These are phyloP conservation scores for Catharanthus roseus DNA, from an alignment of 257 asterid genomes.

Conservation along the genomic window DNA sequence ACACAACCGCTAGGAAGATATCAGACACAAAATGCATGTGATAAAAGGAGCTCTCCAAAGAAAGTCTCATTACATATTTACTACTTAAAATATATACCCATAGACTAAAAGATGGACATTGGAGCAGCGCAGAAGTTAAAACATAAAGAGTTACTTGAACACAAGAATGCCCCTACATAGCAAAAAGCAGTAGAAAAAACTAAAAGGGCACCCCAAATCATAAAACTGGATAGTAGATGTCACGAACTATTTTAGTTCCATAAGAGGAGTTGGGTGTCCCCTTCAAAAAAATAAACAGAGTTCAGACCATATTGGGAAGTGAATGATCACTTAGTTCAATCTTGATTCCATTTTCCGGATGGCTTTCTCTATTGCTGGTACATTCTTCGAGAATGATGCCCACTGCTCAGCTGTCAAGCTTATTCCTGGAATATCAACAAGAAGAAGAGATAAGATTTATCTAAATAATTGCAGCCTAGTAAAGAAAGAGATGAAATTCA, in stretches of 20 bases:
- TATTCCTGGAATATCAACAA: conserved; percentile 47
- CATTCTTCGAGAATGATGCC: conserved; percentile 57
- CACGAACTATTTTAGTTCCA: neutral
- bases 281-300: conserved; percentile 1
- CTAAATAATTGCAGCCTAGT: neutral
- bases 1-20: neutral
- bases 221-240: neutral
- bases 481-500: neutral
- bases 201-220: neutral
- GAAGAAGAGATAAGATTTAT: neutral
- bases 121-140: neutral
- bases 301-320: conserved; percentile 1
- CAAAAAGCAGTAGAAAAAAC: neutral
- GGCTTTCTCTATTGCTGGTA: conserved; percentile 80
- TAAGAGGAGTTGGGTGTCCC: too few relatives aligned
- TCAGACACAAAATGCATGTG: neutral
- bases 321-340: conserved; percentile 21
- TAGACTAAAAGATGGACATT: neutral
- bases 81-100: neutral
- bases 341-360: conserved; percentile 73
- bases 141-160: neutral
- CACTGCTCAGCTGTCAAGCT: conserved; percentile 86
- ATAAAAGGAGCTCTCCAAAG: neutral
- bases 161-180: neutral
- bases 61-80: neutral